Base-by-base conservation (phyloP, 345 rosid species). In the Orychophragmus violaceus region DNA sequence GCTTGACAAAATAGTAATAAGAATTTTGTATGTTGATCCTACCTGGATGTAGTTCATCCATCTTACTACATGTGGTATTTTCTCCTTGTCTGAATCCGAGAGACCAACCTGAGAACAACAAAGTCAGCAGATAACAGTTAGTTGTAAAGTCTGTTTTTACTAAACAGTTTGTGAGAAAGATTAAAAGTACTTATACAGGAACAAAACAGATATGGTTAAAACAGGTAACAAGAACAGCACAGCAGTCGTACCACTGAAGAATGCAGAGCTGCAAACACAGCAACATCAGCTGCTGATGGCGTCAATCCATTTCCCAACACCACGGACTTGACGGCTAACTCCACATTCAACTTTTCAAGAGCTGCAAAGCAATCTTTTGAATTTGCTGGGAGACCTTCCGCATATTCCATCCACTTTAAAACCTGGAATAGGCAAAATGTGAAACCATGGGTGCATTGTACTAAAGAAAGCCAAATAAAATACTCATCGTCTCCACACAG, bases 11-110 rank as follows among this genome's bases (percentile, higher is more conserved):
- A n/a, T 19, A 41, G 63, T 42, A 60, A 48, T 16, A 62, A 29
- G 24, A 53, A 48, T 33, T 39, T 25, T 35, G 6, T n/a, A 10
- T 58, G 48, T 21, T 7, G 54, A 13, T 24, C 59, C 45, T 74
- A 88, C 98, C 91, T 93, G 97, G 54, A 90, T 77, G 82, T 87
- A 86, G 67, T 87, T 84, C 84, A 84, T 71, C 97, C 98, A 93
- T 81, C 98, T 84, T 74, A 82, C 41, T 11, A 90, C 80, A 77
- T 87, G 87, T 10, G 80, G 81, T 33, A 82, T 70, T 76, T 87
- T 83, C 68, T 77, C 84, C 64, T 66, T 76, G 32, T 83, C 87
- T 2, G 64, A 60, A 64, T 77, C 62, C 30, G 95, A 70, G 68
- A 86, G 83, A 52, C 73, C 85, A 67, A 70, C 75, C 98, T 92